Base-by-base conservation (phyloP, 208 protist genomes). In the Acanthamoeba culbertsoni region DNA sequence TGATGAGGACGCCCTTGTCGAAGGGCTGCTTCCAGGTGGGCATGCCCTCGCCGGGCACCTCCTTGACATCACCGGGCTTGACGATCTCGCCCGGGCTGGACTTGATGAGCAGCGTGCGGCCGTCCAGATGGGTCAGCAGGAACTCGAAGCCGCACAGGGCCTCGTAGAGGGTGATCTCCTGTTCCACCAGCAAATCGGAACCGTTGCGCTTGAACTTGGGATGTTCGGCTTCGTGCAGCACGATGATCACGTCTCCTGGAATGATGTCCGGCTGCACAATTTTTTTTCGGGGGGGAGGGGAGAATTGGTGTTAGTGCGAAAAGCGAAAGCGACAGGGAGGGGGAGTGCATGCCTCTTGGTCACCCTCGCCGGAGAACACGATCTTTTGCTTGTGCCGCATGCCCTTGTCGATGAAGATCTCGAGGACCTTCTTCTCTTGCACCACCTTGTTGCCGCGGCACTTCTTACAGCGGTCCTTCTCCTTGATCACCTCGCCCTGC, bases 241-340 rank as follows among this genome's bases (percentile, higher is more conserved):
- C 97, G 93, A 99, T 99, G 84, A 99, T 98, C 82, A 99, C 98
- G 95, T 99, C 99, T 71, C 99, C 99, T 28, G 99, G 97, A 26
- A 98, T 28, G 35, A 96, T 16, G 68, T 91, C 95, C 20, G 96
- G 96, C 51, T 71, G n/a, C 93, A 96, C 88, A 73, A n/a, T n/a
- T n/a, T n/a, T n/a, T n/a, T n/a, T n/a, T n/a, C n/a, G n/a, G n/a
- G n/a, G n/a, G n/a, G n/a, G n/a, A n/a, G n/a, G n/a, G n/a, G n/a
- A n/a, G n/a, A n/a, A n/a, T n/a, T n/a, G n/a, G n/a, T n/a, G n/a
- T n/a, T n/a, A 94, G 93, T 40, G 55, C 20, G 12, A 63, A 14
- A 63, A 14, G 31, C 55, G 55, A 28, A n/a, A 28, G 55, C 7
- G 55, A 84, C 84, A 5, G 33, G 5, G 18, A 45, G 73, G 33